These are phyloP conservation scores for Diaporthe citri DNA, from an alignment of 2,329 filamentous ascomycete species.

Conservation along the genomic window DNA sequence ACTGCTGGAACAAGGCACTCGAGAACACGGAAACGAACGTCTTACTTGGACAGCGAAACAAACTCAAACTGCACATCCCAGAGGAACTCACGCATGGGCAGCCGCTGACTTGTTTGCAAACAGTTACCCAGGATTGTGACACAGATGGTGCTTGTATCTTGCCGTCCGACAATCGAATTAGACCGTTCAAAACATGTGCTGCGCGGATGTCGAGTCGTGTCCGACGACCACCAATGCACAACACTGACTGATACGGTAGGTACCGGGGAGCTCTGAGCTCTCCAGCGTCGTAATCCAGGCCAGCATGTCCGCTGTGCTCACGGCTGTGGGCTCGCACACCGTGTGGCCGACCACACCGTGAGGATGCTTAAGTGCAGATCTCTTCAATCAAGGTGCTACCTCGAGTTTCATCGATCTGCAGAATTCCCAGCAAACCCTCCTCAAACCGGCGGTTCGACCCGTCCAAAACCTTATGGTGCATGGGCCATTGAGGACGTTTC, in stretches of 20 bases:
- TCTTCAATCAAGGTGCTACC: background rate
- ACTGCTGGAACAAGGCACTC: background rate
- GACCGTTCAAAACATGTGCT: slow-evolving; percentile 21
- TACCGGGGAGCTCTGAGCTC: background rate
- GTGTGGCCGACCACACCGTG: background rate
- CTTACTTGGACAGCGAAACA: slow-evolving; percentile 6
- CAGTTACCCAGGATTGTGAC: slow-evolving; percentile 9
- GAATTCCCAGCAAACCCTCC: background rate
- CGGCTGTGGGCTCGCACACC: background rate
- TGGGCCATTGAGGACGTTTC: background rate
- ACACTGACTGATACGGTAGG: slow-evolving; percentile 12
- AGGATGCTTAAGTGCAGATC: background rate
- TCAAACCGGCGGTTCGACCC: slow-evolving; percentile 29
- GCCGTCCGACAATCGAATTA: slow-evolving; percentile 20
- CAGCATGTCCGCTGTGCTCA: background rate
- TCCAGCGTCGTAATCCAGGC: background rate
- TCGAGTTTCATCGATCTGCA: slow-evolving; percentile 17
- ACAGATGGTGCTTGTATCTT: slow-evolving; percentile 18
- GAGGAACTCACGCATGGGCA: background rate
- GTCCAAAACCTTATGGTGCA: slow-evolving; percentile 13
- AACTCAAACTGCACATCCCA: background rate
- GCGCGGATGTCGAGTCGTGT: slow-evolving; percentile 17
- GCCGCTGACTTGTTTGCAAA: slow-evolving; percentile 14
- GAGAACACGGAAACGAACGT: slow-evolving; percentile 6
- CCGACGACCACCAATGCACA: background rate